Evolutionary conservation across 2,329 filamentous ascomycete species (phyloP), one percentile per base, ranked within the genome.

Genomic region (Pseudocercospora eumusae): DNA sequence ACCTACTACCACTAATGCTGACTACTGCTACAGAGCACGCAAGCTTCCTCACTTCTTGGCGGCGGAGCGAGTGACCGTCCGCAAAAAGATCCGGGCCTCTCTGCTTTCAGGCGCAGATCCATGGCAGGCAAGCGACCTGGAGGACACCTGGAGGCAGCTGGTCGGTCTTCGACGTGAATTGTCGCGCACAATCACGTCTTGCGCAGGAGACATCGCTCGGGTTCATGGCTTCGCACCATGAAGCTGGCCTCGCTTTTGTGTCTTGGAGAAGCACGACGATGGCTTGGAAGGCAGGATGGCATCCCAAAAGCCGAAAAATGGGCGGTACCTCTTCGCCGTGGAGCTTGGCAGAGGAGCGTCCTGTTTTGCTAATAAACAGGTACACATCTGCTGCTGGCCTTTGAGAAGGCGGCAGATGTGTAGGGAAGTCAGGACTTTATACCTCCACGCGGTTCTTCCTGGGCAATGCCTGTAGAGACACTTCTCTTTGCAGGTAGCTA

Each of bases 251-350:
- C 44, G 7, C 3, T 47, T 15, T 47, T 6, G 20, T 9, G 21
- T 11, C 44, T 21, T 23, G 44, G 44, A 20, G 44, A 15, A 15
- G 18, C 18, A 45, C 42, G 18, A 45, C n/a, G 44, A 40, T 18
- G 15, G 44, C 4, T 13, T 33, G 31, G 31, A 33, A 15, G 11
- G 44, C 18, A 47, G 10, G 44, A 23, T 13, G 44, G 44, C 44
- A 47, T 47, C 18, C 44, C 44, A 23, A 47, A 47, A 47, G 44
- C 44, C 44, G n/a, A 23, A 47, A 47, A 47, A 47, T 47, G 44
- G 44, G 44, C 44, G 18, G 21, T 47, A 23, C 44, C 44, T 47
- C 44, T 21, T 47, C 44, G 9, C 21, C 18, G 44, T 47, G 44
- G 42, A 47, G 44, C 18, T 47, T 23, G 9, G 44, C 2, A 21